Conservation (phyloP, 192 early-diverging fungal species). For the Diversispora epigaea region DNA sequence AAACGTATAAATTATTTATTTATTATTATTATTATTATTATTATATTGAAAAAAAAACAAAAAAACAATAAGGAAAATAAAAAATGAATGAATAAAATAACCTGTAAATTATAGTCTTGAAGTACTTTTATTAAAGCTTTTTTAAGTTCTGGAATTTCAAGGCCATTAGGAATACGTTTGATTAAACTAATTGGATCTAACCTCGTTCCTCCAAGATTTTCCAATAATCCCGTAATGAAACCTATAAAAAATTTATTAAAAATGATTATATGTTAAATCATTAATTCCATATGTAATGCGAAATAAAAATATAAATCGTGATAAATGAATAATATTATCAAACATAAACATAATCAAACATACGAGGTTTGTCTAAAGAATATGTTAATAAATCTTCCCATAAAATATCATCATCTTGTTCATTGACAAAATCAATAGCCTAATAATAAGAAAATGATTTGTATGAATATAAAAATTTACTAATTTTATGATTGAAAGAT, state of each 20-base stretch:
- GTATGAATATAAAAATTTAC: too few species aligned
- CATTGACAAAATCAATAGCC: conserved; percentile 98
- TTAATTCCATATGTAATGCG: not conserved
- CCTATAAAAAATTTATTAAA: too few species aligned
- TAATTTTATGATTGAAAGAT: too few species aligned
- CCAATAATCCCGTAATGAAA: conserved; percentile 90
- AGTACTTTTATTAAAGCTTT: conserved; percentile 83
- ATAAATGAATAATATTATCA: not conserved
- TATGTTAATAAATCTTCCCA: conserved; percentile 96
- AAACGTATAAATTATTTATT: not conserved
- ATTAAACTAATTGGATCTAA: conserved; percentile 85
- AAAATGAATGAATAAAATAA: conserved; percentile 30
- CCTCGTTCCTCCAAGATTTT: conserved; percentile 78
- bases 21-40: not conserved
- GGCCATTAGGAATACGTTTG: conserved; percentile 71
- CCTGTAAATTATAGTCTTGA: conserved; percentile 89
- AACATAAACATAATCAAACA: conserved; percentile 27
- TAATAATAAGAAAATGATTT: conserved; percentile 23
- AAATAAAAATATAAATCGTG: not conserved
- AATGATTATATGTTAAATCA: not conserved
- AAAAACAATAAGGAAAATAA: conserved; percentile 15
- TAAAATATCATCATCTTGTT: conserved; percentile 91
- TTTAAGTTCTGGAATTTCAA: conserved; percentile 81
- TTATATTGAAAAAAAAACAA: not conserved
- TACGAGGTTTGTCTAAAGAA: conserved; percentile 93